Evolutionary conservation across 805 yeast genomes (phyloP).

Genomic region (Cyberlindnera amylophila): DNA sequence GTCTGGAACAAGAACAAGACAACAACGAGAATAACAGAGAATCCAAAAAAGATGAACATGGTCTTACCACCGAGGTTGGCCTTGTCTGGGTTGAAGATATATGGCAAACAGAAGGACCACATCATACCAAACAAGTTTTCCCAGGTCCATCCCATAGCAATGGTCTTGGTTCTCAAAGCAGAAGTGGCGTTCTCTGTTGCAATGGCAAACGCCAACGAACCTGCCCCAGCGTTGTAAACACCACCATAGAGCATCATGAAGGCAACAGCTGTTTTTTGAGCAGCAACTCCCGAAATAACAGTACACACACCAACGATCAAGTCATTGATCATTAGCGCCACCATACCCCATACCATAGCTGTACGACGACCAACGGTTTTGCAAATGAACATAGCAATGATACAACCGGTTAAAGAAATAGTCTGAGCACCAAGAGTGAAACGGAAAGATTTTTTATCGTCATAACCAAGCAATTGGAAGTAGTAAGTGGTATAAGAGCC

Average conservation of each 20-base stretch:
- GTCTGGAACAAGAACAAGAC: slow-evolving; percentile 49
- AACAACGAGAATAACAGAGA: slow-evolving; percentile 27
- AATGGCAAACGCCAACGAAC: slow-evolving; percentile 27
- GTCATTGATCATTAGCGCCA: slow-evolving; percentile 24
- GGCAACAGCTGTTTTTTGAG: no score
- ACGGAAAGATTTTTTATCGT: slow-evolving; percentile 36
- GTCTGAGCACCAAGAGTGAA: slow-evolving; percentile 33
- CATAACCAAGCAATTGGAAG: slow-evolving; percentile 43
- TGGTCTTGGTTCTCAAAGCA: no score
- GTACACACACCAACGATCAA: slow-evolving; percentile 25
- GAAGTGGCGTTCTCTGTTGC: slow-evolving; percentile 30
- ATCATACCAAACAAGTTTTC: slow-evolving; percentile 31
- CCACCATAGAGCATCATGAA: no score
- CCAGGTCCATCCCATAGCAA: no score
- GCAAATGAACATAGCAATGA: slow-evolving; percentile 29
- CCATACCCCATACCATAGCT: slow-evolving; percentile 28
- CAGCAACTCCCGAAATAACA: no score
- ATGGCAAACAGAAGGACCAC: slow-evolving; percentile 39
- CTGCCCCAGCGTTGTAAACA: no score
- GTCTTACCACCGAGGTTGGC: slow-evolving; percentile 41
- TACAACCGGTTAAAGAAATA: slow-evolving; percentile 30
- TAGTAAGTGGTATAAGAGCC: slow-evolving; percentile 46
- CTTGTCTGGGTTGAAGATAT: slow-evolving; percentile 40
- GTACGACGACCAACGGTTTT: slow-evolving; percentile 31
- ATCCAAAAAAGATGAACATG: slow-evolving; percentile 40